phyloP scores from a whole-genome alignment of 768 basidiomycete species.

The Tubosaeta brunneosetosa region DNA sequence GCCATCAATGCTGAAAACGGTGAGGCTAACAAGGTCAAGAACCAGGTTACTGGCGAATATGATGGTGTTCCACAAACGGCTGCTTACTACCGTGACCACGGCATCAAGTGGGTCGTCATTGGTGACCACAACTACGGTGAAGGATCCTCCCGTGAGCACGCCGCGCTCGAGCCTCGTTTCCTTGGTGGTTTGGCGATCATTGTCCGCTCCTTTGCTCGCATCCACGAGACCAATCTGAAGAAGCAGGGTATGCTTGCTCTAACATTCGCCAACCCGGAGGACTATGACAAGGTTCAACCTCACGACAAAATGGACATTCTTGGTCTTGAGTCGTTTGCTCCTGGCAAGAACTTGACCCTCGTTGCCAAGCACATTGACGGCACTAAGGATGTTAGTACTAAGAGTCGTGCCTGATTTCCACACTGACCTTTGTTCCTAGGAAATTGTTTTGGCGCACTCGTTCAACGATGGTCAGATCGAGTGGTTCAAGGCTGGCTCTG shows the following conservation, averaged over 20 bases:
- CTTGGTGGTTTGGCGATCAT: conserved; percentile 95
- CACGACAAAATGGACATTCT: conserved; percentile 86
- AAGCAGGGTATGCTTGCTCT: conserved; percentile 99
- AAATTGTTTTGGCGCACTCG: conserved; percentile 80
- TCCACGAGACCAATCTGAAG: conserved; percentile 98
- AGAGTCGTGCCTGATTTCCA: neutral
- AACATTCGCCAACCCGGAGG: conserved; percentile 86
- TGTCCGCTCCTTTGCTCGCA: conserved; percentile 93
- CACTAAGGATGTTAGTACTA: conserved; percentile 49
- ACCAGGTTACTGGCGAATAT: conserved; percentile 83
- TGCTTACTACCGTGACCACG: conserved; percentile 82
- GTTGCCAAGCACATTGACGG: conserved; percentile 82
- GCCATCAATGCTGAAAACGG: conserved; percentile 95
- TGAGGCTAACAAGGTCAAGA: conserved; percentile 94
- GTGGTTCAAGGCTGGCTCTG: conserved; percentile 98
- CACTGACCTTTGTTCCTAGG: conserved; percentile 33
- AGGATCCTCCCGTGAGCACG: conserved; percentile 97
- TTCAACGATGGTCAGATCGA: conserved; percentile 97
- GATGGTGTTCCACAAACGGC: conserved; percentile 82
- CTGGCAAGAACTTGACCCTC: conserved; percentile 87
- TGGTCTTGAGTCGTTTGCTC: conserved; percentile 84
- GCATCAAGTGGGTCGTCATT: conserved; percentile 95
- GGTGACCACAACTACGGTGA: conserved; percentile 97
- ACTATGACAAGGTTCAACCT: conserved; percentile 91
- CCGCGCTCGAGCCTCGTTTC: conserved; percentile 92